Conservation (phyloP, 1,139 yeast genomes). For the Geotrichum histeridarum region DNA sequence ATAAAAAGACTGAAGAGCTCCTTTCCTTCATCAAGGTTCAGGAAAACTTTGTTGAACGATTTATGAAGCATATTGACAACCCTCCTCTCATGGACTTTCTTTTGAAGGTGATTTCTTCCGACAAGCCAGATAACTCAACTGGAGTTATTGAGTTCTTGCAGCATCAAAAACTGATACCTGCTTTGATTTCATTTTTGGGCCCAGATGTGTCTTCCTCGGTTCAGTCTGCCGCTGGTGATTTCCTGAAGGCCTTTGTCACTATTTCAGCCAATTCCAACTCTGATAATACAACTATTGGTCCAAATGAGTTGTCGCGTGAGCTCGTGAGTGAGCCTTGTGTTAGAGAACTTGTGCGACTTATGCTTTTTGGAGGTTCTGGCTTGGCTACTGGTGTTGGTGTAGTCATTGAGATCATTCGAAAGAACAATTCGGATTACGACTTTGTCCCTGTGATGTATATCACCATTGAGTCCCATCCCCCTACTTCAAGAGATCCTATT, state of each 20-base stretch:
- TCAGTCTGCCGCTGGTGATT: constrained; percentile 94
- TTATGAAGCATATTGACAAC: constrained; percentile 72
- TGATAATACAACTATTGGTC: constrained; percentile 86
- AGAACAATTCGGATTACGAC: constrained; percentile 94
- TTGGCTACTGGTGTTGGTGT: constrained; percentile 95
- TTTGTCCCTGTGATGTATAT: constrained; percentile 81
- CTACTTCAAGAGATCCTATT: constrained; percentile 90
- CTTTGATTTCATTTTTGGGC: constrained; percentile 54
- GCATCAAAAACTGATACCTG: constrained; percentile 56
- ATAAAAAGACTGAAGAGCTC: constrained; percentile 84
- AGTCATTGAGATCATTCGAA: constrained; percentile 88
- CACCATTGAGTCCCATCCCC: constrained; percentile 88
- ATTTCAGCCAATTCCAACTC: constrained; percentile 89
- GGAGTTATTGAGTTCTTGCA: constrained; percentile 73
- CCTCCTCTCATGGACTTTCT: constrained; percentile 85
- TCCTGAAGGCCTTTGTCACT: constrained; percentile 85
- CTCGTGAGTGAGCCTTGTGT: constrained; percentile 72
- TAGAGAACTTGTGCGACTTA: constrained; percentile 61
- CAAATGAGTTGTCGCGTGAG: constrained; percentile 89
- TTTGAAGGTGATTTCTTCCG: constrained; percentile 70
- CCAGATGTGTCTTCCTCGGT: constrained; percentile 56
- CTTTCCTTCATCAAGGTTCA: constrained; percentile 64
- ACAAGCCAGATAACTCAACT: constrained; percentile 69
- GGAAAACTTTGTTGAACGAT: constrained; percentile 58
- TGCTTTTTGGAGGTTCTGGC: constrained; percentile 89